Evolutionary conservation across 1,139 yeast genomes (phyloP).

Genomic region (Kazachstania sp.): DNA sequence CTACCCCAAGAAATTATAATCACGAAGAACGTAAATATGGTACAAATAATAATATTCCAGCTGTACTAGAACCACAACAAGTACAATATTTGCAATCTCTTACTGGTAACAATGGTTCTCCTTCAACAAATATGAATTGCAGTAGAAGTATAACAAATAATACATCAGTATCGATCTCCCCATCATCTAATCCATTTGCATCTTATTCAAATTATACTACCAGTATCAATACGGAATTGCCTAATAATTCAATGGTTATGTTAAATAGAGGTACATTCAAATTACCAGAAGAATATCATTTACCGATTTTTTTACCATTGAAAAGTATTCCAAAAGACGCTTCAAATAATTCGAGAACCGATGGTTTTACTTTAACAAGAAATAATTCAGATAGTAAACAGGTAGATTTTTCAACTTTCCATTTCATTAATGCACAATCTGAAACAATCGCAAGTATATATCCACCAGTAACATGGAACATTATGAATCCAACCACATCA

Average conservation of each 20-base stretch:
- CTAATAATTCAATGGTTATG: not conserved
- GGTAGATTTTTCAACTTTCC: conserved; percentile 7
- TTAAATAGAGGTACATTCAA: not conserved
- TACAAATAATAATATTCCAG: conserved; percentile 1
- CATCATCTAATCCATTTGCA: not conserved
- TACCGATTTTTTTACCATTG: conserved; percentile 1
- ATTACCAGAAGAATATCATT: conserved; percentile 1
- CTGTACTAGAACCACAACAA: conserved; percentile 1
- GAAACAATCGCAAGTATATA: conserved; percentile 7
- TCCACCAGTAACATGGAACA: conserved; percentile 5
- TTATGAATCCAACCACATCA: not conserved
- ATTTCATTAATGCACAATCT: conserved; percentile 13
- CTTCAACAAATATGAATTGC: not conserved
- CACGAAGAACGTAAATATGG: not conserved
- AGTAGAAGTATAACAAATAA: not conserved
- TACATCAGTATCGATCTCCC: not conserved
- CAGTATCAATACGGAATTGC: not conserved
- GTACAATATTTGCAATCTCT: not conserved
- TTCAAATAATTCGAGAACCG: not conserved
- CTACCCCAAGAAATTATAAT: not conserved
- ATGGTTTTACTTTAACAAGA: conserved; percentile 1
- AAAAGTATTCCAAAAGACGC: not conserved
- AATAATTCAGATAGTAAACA: conserved; percentile 6
- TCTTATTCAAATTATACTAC: conserved; percentile 1
- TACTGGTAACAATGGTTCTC: not conserved